A percentile compares a stretch with the other conserved stretches of the same genome.
These are phyloP conservation scores for Viridothelium virens DNA, from an alignment of 495 filamentous ascomycete species.

Conservation along the genomic window DNA sequence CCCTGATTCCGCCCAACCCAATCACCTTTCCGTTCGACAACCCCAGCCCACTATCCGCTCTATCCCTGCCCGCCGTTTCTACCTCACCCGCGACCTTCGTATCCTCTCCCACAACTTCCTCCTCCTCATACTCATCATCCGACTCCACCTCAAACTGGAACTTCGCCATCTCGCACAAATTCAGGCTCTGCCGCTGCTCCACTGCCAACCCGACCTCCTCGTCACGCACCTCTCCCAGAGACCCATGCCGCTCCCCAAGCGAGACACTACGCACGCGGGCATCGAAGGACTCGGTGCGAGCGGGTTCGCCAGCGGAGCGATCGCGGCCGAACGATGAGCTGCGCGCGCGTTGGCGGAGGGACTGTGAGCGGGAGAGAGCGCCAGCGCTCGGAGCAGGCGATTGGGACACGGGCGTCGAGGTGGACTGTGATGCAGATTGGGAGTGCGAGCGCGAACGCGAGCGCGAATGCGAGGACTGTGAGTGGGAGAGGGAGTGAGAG, in stretches of 20 bases:
- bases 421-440: background rate
- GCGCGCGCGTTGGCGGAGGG: background rate
- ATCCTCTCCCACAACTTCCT: background rate
- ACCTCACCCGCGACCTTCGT: background rate
- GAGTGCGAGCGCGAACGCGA: background rate
- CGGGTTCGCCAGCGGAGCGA: background rate
- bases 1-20: background rate
- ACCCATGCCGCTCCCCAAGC: background rate
- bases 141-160: background rate
- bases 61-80: background rate
- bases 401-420: no score
- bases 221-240: background rate
- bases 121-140: background rate
- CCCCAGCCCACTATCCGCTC: background rate
- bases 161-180: background rate
- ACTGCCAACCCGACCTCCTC: background rate
- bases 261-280: background rate
- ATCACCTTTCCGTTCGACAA: background rate
- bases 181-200: constrained; percentile 7
- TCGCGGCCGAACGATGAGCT: background rate
- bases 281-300: constrained; percentile 2
- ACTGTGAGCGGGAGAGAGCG: background rate
- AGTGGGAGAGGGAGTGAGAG: background rate
- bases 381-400: background rate
- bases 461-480: background rate